phyloP scores from a whole-genome alignment of 1,139 yeast genomes.

The Debaryomycetaceae sp. region DNA sequence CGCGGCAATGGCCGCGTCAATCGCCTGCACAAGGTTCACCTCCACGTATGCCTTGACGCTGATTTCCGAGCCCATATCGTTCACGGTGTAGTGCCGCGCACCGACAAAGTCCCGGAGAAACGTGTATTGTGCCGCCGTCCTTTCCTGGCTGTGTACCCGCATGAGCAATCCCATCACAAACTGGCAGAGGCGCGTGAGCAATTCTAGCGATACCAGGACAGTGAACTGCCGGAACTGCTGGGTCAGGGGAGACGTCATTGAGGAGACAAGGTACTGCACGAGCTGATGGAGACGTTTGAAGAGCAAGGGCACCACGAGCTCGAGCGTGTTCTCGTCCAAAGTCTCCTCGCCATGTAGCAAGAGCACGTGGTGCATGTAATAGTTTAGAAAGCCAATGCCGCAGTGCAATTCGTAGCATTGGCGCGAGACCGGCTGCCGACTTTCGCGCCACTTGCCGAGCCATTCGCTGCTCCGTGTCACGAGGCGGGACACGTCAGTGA shows the following conservation, averaged over 20 bases:
- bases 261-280: constrained; percentile 3
- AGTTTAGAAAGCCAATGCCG: constrained; percentile 20
- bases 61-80: not conserved
- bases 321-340: constrained; percentile 11
- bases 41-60: not conserved
- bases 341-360: constrained; percentile 27
- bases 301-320: constrained; percentile 13
- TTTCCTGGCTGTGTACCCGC: constrained; percentile 13
- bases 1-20: not conserved
- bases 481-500: not conserved
- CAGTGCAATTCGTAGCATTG: constrained; percentile 15
- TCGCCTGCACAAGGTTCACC: not conserved
- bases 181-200: constrained; percentile 23
- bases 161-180: constrained; percentile 25
- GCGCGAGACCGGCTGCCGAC: not conserved
- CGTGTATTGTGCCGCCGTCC: constrained; percentile 2
- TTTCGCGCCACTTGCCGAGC: not conserved
- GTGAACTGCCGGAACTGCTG: constrained; percentile 12
- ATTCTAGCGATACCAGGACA: constrained; percentile 19
- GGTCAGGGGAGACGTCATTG: not conserved
- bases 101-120: constrained; percentile 3
- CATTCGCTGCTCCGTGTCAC: not conserved
- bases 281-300: constrained; percentile 11
- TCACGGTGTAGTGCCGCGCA: not conserved
- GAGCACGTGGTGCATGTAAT: constrained; percentile 20